Conservation (phyloP, 495 filamentous ascomycete species). For the Penicillium robsamsonii region DNA sequence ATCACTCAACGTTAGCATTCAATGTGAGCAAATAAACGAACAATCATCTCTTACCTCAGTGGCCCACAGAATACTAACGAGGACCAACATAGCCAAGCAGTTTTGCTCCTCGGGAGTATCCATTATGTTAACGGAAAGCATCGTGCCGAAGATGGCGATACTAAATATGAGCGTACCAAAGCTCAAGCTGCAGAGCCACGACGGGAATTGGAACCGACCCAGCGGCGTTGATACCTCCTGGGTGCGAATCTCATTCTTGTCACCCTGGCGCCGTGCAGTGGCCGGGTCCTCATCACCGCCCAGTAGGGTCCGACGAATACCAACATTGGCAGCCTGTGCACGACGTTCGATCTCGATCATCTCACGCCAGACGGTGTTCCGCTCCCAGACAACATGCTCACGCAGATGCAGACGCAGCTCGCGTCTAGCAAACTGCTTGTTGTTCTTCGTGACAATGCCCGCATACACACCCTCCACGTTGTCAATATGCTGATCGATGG, state of each 20-base stretch:
- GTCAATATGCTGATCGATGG: conserved; percentile 65
- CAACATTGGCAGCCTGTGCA: conserved; percentile 91
- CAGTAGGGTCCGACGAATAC: conserved; percentile 72
- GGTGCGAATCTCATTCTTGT: conserved; percentile 60
- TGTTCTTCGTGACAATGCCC: conserved; percentile 74
- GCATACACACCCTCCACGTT: conserved; percentile 79
- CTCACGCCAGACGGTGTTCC: conserved; percentile 98
- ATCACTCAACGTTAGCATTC: conserved; percentile 3
- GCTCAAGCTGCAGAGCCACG: conserved; percentile 78
- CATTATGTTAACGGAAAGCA: conserved; percentile 76
- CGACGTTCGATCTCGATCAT: conserved; percentile 98
- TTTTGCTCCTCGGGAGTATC: conserved; percentile 87
- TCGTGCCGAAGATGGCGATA: conserved; percentile 64
- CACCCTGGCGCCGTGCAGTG: conserved; percentile 75
- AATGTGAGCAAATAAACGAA: conserved; percentile 9
- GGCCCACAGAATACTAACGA: conserved; percentile 94
- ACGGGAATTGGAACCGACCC: conserved; percentile 69
- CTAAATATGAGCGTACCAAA: conserved; percentile 75
- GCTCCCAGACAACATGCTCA: conserved; percentile 98
- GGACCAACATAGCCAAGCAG: conserved; percentile 88
- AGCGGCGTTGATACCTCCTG: conserved; percentile 79
- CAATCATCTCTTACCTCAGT: conserved; percentile 68
- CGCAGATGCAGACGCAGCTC: conserved; percentile 88
- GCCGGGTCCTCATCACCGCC: conserved; percentile 69
- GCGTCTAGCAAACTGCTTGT: conserved; percentile 67